Conservation (phyloP, 768 basidiomycete genomes). For the Polyporus arcularius region DNA sequence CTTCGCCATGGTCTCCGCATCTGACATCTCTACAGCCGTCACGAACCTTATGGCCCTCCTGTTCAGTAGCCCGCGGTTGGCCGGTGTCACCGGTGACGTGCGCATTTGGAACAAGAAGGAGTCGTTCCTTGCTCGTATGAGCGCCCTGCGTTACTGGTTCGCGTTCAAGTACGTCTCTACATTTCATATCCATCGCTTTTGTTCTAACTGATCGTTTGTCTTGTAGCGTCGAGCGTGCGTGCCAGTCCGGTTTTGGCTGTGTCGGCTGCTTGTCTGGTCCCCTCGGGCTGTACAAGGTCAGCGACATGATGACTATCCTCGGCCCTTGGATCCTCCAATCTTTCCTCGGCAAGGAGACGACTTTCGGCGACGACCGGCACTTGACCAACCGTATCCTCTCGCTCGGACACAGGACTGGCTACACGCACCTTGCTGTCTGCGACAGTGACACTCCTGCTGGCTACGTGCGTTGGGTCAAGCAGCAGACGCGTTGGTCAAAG, state of each 20-base stretch:
- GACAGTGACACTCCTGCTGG: conserved; percentile 23
- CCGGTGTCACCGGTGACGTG: conserved; percentile 26
- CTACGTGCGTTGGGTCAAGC: conserved; percentile 29
- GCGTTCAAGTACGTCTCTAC: conserved; percentile 15
- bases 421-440: conserved; percentile 23
- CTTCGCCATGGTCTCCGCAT: not conserved
- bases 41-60: conserved; percentile 22
- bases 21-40: not conserved
- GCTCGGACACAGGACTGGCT: conserved; percentile 20
- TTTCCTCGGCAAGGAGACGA: conserved; percentile 14
- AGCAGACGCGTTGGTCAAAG: conserved; percentile 29
- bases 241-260: conserved; percentile 18
- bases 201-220: too few relatives aligned
- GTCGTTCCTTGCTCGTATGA: conserved; percentile 26
- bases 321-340: conserved; percentile 20
- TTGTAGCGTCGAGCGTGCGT: conserved; percentile 11
- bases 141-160: conserved; percentile 25
- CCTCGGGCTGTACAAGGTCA: conserved; percentile 13
- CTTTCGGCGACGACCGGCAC: conserved; percentile 16
- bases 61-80: conserved; percentile 16
- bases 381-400: conserved; percentile 17
- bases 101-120: conserved; percentile 21
- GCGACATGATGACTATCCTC: conserved; percentile 15
- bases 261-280: conserved; percentile 18
- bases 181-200: too few relatives aligned